Evolutionary conservation across 768 basidiomycete species (phyloP), one percentile per base, ranked within the genome.

Genomic region (Galerina sulciceps): DNA sequence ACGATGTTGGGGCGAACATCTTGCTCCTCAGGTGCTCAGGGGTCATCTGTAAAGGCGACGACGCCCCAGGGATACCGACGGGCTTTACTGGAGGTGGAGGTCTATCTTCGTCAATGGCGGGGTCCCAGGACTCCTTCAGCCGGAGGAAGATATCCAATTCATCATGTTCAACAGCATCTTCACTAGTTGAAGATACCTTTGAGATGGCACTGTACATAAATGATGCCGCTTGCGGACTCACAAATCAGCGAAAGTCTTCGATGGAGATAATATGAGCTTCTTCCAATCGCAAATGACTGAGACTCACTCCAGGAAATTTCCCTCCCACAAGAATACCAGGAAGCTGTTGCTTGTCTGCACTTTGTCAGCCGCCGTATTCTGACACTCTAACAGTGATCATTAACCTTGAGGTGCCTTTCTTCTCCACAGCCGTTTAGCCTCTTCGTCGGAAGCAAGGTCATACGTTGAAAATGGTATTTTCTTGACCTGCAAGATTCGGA

Each of bases 301-400:
- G 35, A 81, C 89, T 61, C 75, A 94, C 92, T 26, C 93, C 93
- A 47, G 87, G 87, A 67, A 84, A 94, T 57, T 78, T 81, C 37
- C 85, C 85, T 3, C 93, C 93, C 37, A 94, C 82, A 6, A 94
- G 84, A 41, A 94, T 87, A 2, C 93, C 93, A 20, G 93, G 93
- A 4, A 94, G 78, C 64, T 91, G 91, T 63, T 91, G 90, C 64
- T 93, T 93, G 70, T 86, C 93, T 91, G 68, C 3, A 64, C 15
- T 36, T 6, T 20, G 6, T 14, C 34, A 45, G 17, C 9, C 35
- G 15, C 26, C 8, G 26, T 31, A 31, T 31, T 31, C 26, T 31
- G 26, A 31, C 26, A 31, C 26, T 31, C 26, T 31, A 31, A 31
- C 26, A 31, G 8, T 31, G 8, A 8, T 31, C 26, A 31, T 31